Base-by-base conservation (phyloP, 202 grass and related monocot species). In the Cymbopogon flexuosus region DNA sequence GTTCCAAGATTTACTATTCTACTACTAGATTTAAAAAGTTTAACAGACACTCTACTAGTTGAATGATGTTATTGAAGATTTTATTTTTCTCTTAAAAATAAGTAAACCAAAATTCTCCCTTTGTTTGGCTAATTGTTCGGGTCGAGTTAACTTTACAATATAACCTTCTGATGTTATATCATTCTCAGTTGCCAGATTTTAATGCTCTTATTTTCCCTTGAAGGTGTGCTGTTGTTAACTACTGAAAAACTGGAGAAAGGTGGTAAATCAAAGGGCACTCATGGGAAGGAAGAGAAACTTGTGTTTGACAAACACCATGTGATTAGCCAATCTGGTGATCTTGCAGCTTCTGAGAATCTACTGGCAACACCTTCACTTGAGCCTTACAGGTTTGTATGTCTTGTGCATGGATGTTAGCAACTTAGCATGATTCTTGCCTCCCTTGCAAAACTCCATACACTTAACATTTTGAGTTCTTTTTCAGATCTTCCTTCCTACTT, bases 161-260 rank as follows among this genome's bases (percentile, higher is more conserved):
- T 31, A 62, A 18, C 56, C 24, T 30, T 18, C 45, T 70, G 12
- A 16, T 31, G 22, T 21, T 5, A 6, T 35, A 21, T 42, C 0
- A 34, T 70, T 70, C 35, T 27, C 1, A 7, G 27, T 37, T 72
- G 42, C 31, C 30, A 71, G 30, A 24, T 52, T 60, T 78, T 64
- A 63, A 71, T 78, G 37, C 46, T 77, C 8, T 84, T 69, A 5
- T 45, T 62, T 18, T 82, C 10, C 21, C 18, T 78, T 78, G 65
- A 70, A 84, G 82, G 73, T 35, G 19, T 63, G 13, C 13, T 36
- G 19, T 18, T 21, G 15, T 34, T 70, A 27, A 43, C 12, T 6
- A 46, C 58, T 36, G 21, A 40, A 49, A 65, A 79, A 68, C 39
- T 58, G 22, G 34, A 59, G 34, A 24, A 24, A 69, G 34, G 14